phyloP scores from a whole-genome alignment of 768 basidiomycete species.

The Lentinula raphanica region DNA sequence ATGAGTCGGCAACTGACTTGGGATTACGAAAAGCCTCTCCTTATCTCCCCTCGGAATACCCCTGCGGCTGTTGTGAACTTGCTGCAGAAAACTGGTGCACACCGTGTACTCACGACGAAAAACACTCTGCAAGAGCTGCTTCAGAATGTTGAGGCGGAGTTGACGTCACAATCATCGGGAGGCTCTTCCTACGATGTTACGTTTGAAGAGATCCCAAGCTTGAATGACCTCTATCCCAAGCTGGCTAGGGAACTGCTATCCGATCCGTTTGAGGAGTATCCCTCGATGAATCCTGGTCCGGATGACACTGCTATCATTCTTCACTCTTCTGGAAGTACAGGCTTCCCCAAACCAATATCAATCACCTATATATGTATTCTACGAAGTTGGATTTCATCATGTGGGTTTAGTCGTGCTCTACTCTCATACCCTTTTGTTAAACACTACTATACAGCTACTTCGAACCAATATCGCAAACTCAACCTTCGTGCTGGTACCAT shows the following conservation, averaged over 20 bases:
- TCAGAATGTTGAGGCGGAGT: not conserved
- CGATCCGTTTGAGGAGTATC: not conserved
- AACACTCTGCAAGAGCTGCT: not conserved
- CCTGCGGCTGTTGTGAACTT: conserved; percentile 29
- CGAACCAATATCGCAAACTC: conserved; percentile 6
- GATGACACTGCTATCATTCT: conserved; percentile 21
- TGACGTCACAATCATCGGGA: not conserved
- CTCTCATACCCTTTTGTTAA: no score
- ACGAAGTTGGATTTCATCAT: conserved; percentile 17
- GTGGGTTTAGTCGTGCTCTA: conserved; percentile 17
- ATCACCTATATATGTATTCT: conserved; percentile 15
- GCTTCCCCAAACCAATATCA: conserved; percentile 32
- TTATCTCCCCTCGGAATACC: conserved; percentile 35
- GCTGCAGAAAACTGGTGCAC: conserved; percentile 32
- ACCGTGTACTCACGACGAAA: conserved; percentile 29
- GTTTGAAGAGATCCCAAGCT: conserved; percentile 2
- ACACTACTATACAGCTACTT: not conserved
- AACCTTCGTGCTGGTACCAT: conserved; percentile 17
- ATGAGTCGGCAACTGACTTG: no score
- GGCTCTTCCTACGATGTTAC: not conserved
- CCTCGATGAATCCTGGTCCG: not conserved
- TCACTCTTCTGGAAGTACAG: conserved; percentile 38
- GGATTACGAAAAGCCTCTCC: conserved; percentile 27
- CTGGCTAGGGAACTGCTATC: conserved; percentile 16
- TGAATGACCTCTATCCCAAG: conserved; percentile 18